Evolutionary conservation across 2,329 filamentous ascomycete genomes (phyloP).

Genomic region (Camptophora hylomeconis): DNA sequence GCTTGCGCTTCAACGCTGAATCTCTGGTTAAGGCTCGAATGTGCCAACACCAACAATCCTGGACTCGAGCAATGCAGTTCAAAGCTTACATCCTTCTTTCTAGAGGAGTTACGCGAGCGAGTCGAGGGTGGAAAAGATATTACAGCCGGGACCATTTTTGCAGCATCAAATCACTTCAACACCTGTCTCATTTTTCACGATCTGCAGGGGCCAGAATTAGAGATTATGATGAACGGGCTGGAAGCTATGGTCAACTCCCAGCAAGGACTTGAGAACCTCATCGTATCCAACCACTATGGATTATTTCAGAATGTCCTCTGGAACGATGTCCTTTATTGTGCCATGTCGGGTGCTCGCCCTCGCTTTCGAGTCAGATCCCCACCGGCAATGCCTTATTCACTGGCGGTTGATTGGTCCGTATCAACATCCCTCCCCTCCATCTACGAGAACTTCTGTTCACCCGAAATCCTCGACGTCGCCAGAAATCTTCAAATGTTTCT

Average conservation of each 20-base stretch:
- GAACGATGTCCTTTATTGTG: not conserved
- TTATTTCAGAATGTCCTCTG: conserved; percentile 1
- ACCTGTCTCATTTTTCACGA: too few relatives aligned
- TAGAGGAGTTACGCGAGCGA: too few relatives aligned
- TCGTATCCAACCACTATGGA: not conserved
- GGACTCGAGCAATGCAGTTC: too few relatives aligned
- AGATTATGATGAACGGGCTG: too few relatives aligned
- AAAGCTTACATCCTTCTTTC: too few relatives aligned
- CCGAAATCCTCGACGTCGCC: not conserved
- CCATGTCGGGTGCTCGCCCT: not conserved
- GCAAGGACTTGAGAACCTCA: not conserved
- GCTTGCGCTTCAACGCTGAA: too few relatives aligned
- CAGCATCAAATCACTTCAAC: too few relatives aligned
- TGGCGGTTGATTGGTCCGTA: not conserved
- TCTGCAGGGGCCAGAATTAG: too few relatives aligned
- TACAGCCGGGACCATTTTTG: too few relatives aligned
- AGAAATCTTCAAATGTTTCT: conserved; percentile 1
- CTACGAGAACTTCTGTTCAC: not conserved
- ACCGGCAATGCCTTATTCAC: not conserved
- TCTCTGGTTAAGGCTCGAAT: too few relatives aligned
- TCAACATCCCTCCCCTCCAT: not conserved
- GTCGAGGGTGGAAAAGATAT: too few relatives aligned
- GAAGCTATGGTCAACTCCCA: not conserved
- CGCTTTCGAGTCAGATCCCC: not conserved
- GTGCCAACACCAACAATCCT: too few relatives aligned